Evolutionary conservation across 805 yeast genomes (phyloP).

Genomic region (Monosporozyma unispora): DNA sequence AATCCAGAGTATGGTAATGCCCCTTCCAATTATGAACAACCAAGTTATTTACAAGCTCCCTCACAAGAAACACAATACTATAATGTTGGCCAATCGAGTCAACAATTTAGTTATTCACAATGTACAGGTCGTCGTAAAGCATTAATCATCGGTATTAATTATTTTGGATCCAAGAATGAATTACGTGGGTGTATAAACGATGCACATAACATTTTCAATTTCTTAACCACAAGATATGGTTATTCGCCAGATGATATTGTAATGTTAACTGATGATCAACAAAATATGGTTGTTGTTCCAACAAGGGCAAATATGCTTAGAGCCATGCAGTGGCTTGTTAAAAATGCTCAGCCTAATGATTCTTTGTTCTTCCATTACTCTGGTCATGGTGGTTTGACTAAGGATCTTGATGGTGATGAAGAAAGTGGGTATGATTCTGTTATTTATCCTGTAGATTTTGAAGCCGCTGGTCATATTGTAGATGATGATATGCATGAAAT

Average conservation of each 20-base stretch:
- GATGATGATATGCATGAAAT: constrained; percentile 70
- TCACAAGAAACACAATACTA: constrained; percentile 7
- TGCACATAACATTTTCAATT: constrained; percentile 43
- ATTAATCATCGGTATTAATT: constrained; percentile 68
- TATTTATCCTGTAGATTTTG: constrained; percentile 66
- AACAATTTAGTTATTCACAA: constrained; percentile 39
- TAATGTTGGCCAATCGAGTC: constrained; percentile 6
- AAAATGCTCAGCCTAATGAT: constrained; percentile 66
- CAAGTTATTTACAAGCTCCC: constrained; percentile 7
- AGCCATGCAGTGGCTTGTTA: constrained; percentile 78
- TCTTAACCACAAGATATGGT: constrained; percentile 37
- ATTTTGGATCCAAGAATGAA: constrained; percentile 51
- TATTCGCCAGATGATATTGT: constrained; percentile 49
- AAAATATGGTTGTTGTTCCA: constrained; percentile 43
- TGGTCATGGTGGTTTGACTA: constrained; percentile 76
- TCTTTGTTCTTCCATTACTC: constrained; percentile 75
- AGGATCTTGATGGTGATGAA: constrained; percentile 66
- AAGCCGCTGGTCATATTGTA: constrained; percentile 53
- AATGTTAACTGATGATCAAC: constrained; percentile 48
- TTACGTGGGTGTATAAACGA: constrained; percentile 79
- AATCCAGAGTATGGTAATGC: constrained; percentile 4
- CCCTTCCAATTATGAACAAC: constrained; percentile 9
- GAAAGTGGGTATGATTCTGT: constrained; percentile 66
- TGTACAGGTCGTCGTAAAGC: constrained; percentile 72
- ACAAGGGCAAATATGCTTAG: constrained; percentile 59